These are phyloP conservation scores for Daldinia sp. DNA, from an alignment of 2,329 filamentous ascomycete species.

Conservation along the genomic window DNA sequence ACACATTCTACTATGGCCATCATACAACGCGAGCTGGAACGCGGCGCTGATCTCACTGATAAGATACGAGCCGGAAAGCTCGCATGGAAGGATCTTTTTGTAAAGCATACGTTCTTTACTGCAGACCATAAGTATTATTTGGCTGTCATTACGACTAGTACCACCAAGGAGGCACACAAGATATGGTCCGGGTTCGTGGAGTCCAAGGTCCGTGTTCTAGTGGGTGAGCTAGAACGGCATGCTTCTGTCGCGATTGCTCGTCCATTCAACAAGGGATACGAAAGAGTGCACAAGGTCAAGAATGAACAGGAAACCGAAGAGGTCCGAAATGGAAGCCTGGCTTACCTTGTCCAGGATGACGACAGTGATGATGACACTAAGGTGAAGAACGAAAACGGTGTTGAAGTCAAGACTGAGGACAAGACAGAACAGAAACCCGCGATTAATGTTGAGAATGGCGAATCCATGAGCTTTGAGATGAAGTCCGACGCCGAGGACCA, in stretches of 20 bases:
- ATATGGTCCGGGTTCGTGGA: slow-evolving; percentile 93
- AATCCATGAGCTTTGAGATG: slow-evolving; percentile 9
- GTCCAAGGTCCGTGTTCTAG: slow-evolving; percentile 89
- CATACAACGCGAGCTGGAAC: slow-evolving; percentile 84
- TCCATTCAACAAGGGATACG: slow-evolving; percentile 93
- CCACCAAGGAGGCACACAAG: slow-evolving; percentile 84
- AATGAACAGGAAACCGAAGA: slow-evolving; percentile 64
- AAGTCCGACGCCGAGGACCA: slow-evolving; percentile 48
- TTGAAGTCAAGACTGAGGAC: slow-evolving; percentile 62
- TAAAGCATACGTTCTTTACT: slow-evolving; percentile 93
- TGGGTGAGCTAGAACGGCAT: slow-evolving; percentile 84
- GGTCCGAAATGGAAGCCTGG: slow-evolving; percentile 66
- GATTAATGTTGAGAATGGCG: slow-evolving; percentile 43
- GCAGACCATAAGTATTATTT: slow-evolving; percentile 95
- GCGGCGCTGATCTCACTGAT: slow-evolving; percentile 81
- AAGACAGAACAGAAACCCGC: slow-evolving; percentile 55
- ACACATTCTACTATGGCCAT: slow-evolving; percentile 86
- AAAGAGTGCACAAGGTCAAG: slow-evolving; percentile 80
- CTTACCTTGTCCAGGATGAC: slow-evolving; percentile 57
- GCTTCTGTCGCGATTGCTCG: slow-evolving; percentile 84
- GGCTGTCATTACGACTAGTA: slow-evolving; percentile 85
- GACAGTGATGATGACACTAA: slow-evolving; percentile 39
- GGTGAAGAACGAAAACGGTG: slow-evolving; percentile 49
- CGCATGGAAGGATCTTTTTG: slow-evolving; percentile 89
- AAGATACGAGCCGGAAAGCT: slow-evolving; percentile 82